Evolutionary conservation across 78 protist genomes (phyloP).

Genomic region (Dictyostelium firmibasis): DNA sequence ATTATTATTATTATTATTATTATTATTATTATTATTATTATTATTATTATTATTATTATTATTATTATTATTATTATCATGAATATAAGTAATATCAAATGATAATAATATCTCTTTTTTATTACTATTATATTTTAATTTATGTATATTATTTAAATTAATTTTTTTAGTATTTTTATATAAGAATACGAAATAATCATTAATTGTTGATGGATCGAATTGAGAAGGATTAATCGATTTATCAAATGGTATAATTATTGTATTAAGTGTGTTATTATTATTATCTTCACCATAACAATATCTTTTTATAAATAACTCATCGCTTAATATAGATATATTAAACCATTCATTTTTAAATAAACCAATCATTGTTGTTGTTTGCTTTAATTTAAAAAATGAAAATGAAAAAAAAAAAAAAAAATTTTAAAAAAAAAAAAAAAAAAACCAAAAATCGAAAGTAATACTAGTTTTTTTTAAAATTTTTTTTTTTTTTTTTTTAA

Average conservation of each 20-base stretch:
- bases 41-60: background rate
- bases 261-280: background rate
- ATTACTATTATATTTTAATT: background rate
- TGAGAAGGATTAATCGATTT: background rate
- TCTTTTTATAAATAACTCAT: background rate
- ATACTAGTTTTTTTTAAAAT: background rate
- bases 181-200: constrained; percentile 11
- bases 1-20: background rate
- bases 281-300: background rate
- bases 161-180: background rate
- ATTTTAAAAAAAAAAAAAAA: background rate
- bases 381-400: background rate
- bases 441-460: background rate
- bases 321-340: background rate
- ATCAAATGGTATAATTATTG: constrained; percentile 2
- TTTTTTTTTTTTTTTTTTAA: background rate
- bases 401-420: background rate
- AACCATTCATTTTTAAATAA: constrained; percentile 15
- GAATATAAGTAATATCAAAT: background rate
- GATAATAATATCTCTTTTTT: background rate
- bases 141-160: background rate
- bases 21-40: background rate
- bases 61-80: background rate
- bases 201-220: background rate
- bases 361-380: background rate